Base-by-base conservation (phyloP, 768 basidiomycete genomes). In the Candolleomyces aberdarensis region DNA sequence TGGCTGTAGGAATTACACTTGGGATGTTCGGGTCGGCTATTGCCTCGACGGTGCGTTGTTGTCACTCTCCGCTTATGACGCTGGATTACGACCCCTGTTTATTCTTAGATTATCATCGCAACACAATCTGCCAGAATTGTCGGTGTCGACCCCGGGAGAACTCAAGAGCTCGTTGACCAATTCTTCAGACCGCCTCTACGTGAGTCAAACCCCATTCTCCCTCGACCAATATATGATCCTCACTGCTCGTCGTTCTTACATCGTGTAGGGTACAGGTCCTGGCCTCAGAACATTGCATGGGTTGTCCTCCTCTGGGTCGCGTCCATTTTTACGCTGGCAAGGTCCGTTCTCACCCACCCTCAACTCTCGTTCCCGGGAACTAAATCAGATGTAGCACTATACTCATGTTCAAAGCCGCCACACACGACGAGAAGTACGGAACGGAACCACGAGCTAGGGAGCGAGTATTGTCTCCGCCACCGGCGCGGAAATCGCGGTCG, bases 301-400 rank as follows among this genome's bases (percentile, higher is more conserved):
- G 61, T 75, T 10, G 71, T 71, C 44, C 56, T 76, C 2, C 53
- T 76, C 5, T 76, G 75, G 74, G 52, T 73, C 2, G 71, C 73
- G 6, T 68, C 71, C 40, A 48, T 70, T 5, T 65, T 60, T 14
- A 76, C 74, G 10, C 51, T 67, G 3, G 67, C 64, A 1, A 69
- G 71, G 75, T 75, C 1, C 36, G 36, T 36, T 36, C 36, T 26
- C 3, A 26, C 26, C 26, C 3, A 26, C 26, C 26, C 26, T 26
- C 1, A 26, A 26, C 1, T 26, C 26, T 26, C 26, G 26, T 26
- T 26, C 11, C 8, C 36, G 11, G 4, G 36, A 11, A 36, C 36
- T 36, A 7, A 36, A 36, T 36, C 36, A 8, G 6, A 7, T 36
- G 8, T 36, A 36, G 36, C 36, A 36, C 36, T 8, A 6, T 6